Conservation (phyloP, 352 stramenopile species). For the Globisporangium alternatum region DNA sequence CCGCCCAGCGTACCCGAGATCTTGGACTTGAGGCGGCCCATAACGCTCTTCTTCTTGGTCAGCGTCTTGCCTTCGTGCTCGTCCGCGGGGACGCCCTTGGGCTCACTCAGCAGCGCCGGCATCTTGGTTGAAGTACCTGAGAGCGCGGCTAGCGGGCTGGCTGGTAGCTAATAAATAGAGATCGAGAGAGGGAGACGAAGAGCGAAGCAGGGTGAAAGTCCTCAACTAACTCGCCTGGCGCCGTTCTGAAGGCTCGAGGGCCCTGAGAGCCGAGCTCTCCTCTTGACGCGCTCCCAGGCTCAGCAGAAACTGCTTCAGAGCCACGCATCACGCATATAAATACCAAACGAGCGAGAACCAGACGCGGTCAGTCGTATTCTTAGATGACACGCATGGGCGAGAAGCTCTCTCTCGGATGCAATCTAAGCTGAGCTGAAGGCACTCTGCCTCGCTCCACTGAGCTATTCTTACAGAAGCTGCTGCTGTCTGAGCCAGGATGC, state of each 20-base stretch:
- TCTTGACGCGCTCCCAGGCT: neutral
- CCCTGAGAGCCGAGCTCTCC: neutral
- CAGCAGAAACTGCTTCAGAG: neutral
- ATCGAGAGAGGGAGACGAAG: neutral
- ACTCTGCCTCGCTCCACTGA: no score
- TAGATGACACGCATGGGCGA: neutral
- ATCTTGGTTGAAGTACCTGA: slow-evolving; percentile 17
- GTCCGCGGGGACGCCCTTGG: slow-evolving; percentile 13
- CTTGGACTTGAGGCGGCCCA: slow-evolving; percentile 70
- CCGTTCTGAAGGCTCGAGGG: neutral
- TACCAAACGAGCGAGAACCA: neutral
- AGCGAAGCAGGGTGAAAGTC: slow-evolving; percentile 15
- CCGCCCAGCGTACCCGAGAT: slow-evolving; percentile 47
- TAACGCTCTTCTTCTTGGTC: slow-evolving; percentile 61
- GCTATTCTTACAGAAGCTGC: neutral
- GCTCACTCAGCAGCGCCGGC: slow-evolving; percentile 30
- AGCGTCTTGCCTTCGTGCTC: slow-evolving; percentile 19
- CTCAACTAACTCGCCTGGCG: slow-evolving; percentile 9
- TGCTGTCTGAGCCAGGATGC: neutral
- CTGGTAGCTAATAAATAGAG: slow-evolving; percentile 8
- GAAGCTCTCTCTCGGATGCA: neutral
- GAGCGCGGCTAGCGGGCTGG: neutral
- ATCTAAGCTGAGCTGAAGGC: no score
- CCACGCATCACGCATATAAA: neutral
- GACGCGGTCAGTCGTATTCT: neutral